phyloP scores from a whole-genome alignment of 163 green algal species.

The Scenedesmus sp. region DNA sequence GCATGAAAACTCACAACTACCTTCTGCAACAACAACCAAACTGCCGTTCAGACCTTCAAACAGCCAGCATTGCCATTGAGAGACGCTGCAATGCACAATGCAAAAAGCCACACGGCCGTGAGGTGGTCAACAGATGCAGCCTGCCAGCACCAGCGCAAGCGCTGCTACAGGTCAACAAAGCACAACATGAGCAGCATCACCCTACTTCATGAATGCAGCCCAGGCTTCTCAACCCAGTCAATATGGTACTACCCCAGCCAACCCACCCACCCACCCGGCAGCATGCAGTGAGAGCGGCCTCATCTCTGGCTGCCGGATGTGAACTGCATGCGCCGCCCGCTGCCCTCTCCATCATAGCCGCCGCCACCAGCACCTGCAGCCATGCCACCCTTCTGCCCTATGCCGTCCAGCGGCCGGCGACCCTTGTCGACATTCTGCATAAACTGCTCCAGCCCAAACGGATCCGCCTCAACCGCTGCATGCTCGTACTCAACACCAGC shows the following conservation, averaged over 20 bases:
- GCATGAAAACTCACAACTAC: background rate
- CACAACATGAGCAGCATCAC: background rate
- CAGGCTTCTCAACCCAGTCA: constrained; percentile 6
- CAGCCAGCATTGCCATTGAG: too few relatives aligned
- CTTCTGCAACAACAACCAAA: too few relatives aligned
- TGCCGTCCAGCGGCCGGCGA: constrained; percentile 68
- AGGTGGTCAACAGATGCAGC: background rate
- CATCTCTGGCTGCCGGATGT: constrained; percentile 23
- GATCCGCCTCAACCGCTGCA: constrained; percentile 87
- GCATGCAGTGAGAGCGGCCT: background rate
- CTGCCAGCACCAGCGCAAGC: background rate
- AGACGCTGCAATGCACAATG: background rate
- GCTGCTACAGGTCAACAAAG: background rate
- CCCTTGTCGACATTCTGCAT: constrained; percentile 80
- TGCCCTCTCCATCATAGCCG: constrained; percentile 31
- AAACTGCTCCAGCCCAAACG: constrained; percentile 97
- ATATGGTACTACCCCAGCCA: background rate
- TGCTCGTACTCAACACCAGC: constrained; percentile 58
- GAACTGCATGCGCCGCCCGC: constrained; percentile 57
- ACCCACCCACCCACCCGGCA: background rate
- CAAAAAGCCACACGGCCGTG: background rate
- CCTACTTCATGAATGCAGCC: background rate
- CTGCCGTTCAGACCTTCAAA: too few relatives aligned
- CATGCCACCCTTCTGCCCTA: constrained; percentile 79
- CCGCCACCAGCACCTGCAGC: constrained; percentile 74